Percentiles rank a stretch among this genome's conserved stretches.
phyloP scores from a whole-genome alignment of 1,139 yeast species.

The Sugiyamaella novakii region DNA sequence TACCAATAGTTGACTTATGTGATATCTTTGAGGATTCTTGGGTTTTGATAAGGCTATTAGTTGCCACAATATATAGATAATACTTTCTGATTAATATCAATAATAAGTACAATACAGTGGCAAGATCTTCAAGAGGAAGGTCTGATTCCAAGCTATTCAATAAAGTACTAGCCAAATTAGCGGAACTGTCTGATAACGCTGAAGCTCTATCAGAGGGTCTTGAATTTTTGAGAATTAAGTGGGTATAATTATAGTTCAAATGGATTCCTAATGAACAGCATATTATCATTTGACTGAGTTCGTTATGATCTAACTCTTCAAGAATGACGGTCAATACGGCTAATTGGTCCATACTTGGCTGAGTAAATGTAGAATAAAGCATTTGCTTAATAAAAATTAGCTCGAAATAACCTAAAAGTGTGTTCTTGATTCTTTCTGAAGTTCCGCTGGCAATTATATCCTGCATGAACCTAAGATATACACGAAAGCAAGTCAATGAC shows the following conservation, averaged over 20 bases:
- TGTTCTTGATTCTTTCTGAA: constrained; percentile 26
- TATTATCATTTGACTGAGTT: constrained; percentile 34
- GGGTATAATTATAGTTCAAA: background rate
- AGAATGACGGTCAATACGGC: constrained; percentile 30
- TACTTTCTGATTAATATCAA: constrained; percentile 33
- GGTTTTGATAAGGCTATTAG: constrained; percentile 20
- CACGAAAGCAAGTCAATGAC: constrained; percentile 29
- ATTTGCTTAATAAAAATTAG: constrained; percentile 37
- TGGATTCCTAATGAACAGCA: constrained; percentile 30
- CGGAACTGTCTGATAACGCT: background rate
- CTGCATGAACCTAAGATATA: constrained; percentile 40
- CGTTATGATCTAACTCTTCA: constrained; percentile 34
- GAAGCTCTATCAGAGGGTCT: background rate
- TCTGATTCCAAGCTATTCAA: background rate
- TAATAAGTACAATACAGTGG: constrained; percentile 33
- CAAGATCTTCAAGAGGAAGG: constrained; percentile 9
- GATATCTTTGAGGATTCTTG: background rate
- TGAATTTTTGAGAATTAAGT: background rate
- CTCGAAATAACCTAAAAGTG: constrained; percentile 36
- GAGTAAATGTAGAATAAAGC: constrained; percentile 36
- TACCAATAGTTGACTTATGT: constrained; percentile 3
- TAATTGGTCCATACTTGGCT: constrained; percentile 28
- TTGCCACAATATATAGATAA: constrained; percentile 33
- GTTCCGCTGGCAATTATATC: constrained; percentile 34
- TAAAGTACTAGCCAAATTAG: background rate